phyloP scores from a whole-genome alignment of 1,284 basidiomycete species.

The Coniferiporia sulphurascens region DNA sequence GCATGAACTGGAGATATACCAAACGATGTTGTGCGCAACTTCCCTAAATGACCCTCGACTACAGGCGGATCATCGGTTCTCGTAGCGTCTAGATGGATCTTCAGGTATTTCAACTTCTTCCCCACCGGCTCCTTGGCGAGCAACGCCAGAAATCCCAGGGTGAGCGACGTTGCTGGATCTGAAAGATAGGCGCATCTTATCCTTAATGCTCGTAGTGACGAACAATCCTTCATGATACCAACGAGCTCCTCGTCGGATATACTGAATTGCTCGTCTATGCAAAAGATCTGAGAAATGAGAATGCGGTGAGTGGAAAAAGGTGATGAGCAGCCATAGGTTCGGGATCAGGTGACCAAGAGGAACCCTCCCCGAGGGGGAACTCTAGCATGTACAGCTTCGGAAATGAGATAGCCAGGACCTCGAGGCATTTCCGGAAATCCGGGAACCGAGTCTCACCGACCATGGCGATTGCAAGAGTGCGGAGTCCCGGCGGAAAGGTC shows the following conservation, averaged over 20 bases:
- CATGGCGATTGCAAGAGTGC: no score
- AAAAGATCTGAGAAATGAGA: not conserved
- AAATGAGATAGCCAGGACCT: no score
- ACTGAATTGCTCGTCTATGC: not conserved
- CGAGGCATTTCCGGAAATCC: no score
- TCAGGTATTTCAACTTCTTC: constrained; percentile 4
- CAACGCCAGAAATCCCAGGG: not conserved
- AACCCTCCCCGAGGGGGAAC: no score
- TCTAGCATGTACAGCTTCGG: no score
- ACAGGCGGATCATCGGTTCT: not conserved
- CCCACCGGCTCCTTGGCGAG: not conserved
- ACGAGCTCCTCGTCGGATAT: not conserved
- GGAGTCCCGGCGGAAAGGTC: no score
- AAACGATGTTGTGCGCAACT: not conserved
- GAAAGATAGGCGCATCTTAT: no score
- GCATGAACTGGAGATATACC: not conserved
- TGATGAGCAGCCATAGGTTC: not conserved
- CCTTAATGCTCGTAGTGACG: no score
- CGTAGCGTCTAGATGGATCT: not conserved
- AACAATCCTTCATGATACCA: no score
- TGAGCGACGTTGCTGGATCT: not conserved
- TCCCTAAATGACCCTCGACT: not conserved
- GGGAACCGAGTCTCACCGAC: no score
- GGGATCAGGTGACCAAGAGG: not conserved
- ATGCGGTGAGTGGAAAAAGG: not conserved